Evolutionary conservation across 768 basidiomycete species (phyloP), one percentile per base, ranked within the genome.

Genomic region (Lyophyllum semitale): DNA sequence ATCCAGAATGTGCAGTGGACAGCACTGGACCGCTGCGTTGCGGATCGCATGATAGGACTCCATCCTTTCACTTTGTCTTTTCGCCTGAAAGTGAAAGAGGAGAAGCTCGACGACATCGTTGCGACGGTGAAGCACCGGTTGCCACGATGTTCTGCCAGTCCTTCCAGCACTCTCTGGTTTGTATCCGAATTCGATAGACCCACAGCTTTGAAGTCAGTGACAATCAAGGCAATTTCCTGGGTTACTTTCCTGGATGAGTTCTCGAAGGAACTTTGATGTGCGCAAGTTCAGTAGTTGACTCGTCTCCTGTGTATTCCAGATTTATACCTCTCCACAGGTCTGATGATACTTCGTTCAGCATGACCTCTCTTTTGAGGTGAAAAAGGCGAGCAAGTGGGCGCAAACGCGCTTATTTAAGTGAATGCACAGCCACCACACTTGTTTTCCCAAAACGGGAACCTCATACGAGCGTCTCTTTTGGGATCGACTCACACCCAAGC

Each of bases 391-490:
- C 29, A 30, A 30, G 29, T 11, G 11, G 29, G 29, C 29, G 29
- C 29, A n/a, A n/a, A n/a, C n/a, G n/a, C n/a, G n/a, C 11, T 30
- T 11, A 6, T 30, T 5, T 6, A 30, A 38, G 33, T 12, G 20
- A 9, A n/a, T 32, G 46, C 58, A 63, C 55, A 59, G 58, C 61
- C 63, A 63, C 53, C 51, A 45, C 32, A 8, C 30, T 25, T 47
- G 11, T 20, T 48, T 32, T 37, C 60, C 63, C 23, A 59, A 64
- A 59, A 46, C n/a, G 61, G 68, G 25, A 58, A 57, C 33, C 26
- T 54, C 51, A 63, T 66, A 63, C 61, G 38, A 59, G 22, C 33
- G 17, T 57, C 66, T 59, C 57, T 58, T 61, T 64, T 42, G 42
- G 61, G 65, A 51, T 25, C 18, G 15, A 4, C 33, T 42, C 25